These are phyloP conservation scores for Xylariaceae sp. DNA, from an alignment of 2,329 filamentous ascomycete genomes.

Conservation along the genomic window DNA sequence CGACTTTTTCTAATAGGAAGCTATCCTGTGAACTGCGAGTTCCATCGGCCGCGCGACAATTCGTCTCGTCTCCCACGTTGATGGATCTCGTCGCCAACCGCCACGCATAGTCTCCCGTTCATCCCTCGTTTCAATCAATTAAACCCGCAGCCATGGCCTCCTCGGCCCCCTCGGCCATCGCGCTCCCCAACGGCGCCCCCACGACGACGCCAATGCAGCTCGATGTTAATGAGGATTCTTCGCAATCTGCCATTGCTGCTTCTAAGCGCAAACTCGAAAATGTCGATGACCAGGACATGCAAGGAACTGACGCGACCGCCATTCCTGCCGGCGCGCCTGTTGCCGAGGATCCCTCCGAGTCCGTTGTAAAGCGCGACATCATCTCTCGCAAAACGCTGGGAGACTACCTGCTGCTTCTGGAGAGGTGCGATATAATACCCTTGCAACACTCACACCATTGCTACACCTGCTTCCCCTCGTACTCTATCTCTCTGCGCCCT, in stretches of 20 bases:
- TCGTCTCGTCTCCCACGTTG: neutral
- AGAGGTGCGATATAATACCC: constrained; percentile 25
- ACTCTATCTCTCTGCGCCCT: neutral
- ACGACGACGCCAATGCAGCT: constrained; percentile 22
- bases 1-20: neutral
- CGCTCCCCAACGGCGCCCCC: constrained; percentile 28
- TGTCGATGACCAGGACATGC: constrained; percentile 23
- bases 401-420: constrained; percentile 29
- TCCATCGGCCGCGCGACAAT: constrained; percentile 9
- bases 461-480: neutral
- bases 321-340: constrained; percentile 6
- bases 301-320: constrained; percentile 18
- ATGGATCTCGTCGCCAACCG: constrained; percentile 9
- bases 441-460: constrained; percentile 1
- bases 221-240: constrained; percentile 19
- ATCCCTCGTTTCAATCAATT: neutral
- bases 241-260: constrained; percentile 25
- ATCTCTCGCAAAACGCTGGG: constrained; percentile 25
- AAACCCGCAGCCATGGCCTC: constrained; percentile 28
- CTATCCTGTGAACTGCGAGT: neutral
- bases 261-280: constrained; percentile 34
- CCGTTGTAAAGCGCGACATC: constrained; percentile 16
- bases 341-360: neutral
- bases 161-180: constrained; percentile 30
- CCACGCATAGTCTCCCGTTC: constrained; percentile 1